Base-by-base conservation (phyloP, 345 rosid genomes). In the Noccaea caerulescens region DNA sequence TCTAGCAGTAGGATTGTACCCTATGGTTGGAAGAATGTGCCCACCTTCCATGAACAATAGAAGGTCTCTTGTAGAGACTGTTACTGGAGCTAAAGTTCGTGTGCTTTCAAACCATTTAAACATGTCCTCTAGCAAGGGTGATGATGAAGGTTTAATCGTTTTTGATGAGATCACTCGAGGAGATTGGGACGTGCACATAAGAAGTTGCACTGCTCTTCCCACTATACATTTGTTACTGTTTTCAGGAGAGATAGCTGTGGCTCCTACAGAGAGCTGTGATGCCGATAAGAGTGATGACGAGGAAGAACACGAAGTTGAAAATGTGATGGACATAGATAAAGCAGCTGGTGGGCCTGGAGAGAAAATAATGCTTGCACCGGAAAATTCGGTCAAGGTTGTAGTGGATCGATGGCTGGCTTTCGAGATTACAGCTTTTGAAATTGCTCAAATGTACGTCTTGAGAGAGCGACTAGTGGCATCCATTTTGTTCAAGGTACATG, bases 101-200 rank as follows among this genome's bases (percentile, higher is more conserved):
- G 66, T 91, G 81, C 87, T 79, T 2, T 84, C 96, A 43, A 77
- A 77, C 18, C 81, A 83, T 72, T 81, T 62, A 67, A 68, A 77
- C 50, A 68, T 82, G 58, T 67, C 87, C 8, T 69, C 75, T 63
- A 58, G 70, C 65, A 80, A 80, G 67, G 52, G 61, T 6, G 72
- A 71, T 4, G 80, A 71, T 4, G 80, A 76, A 55, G 79, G 90
- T 33, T 72, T 88, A 72, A 63, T 89, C 65, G 63, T 90, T 8
- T 91, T 80, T 67, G 96, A 94, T 80, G 98, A 94, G 87, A 82
- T 94, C 72, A 90, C 85, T 59, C 96, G 84, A 55, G 97, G 97
- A 10, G 98, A 89, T 62, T 82, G 85, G 66, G 85, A 85, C 64
- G 77, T 87, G 84, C 76, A 75, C 77, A 82, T 92, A 71, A 84